Percentiles rank a stretch among this genome's conserved stretches.
Conservation (phyloP, 768 basidiomycete species). For the Sporobolomyces roseus region DNA sequence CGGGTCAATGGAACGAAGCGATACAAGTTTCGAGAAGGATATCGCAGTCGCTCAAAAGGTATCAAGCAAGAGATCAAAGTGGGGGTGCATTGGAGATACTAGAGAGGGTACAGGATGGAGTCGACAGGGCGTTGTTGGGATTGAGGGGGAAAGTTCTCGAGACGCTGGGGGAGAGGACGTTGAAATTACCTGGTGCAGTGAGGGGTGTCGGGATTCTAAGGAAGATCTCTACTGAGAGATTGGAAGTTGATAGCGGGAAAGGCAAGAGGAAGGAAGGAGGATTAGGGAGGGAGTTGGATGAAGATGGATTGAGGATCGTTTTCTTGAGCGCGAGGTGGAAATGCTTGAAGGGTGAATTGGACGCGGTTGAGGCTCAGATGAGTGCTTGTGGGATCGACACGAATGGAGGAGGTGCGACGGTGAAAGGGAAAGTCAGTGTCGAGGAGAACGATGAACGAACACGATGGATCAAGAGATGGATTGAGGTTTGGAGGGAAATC, state of each 20-base stretch:
- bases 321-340: conserved; percentile 43
- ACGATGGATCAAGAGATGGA: conserved; percentile 50
- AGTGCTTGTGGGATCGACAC: conserved; percentile 4
- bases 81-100: conserved; percentile 13
- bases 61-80: neutral
- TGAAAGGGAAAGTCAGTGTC: conserved; percentile 5
- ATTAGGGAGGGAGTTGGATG: conserved; percentile 8
- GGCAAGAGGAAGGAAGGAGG: neutral
- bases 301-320: conserved; percentile 42
- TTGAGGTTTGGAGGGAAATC: conserved; percentile 53
- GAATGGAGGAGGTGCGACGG: neutral
- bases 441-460: conserved; percentile 47
- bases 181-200: conserved; percentile 45
- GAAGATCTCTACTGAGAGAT: conserved; percentile 11
- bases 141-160: conserved; percentile 39
- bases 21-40: conserved; percentile 65
- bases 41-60: conserved; percentile 21
- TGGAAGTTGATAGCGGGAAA: too few relatives aligned
- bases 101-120: conserved; percentile 35
- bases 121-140: conserved; percentile 28
- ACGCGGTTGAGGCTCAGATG: conserved; percentile 38
- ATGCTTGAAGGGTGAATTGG: conserved; percentile 39
- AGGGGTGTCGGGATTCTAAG: conserved; percentile 39
- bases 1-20: conserved; percentile 87
- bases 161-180: conserved; percentile 33